Conservation (phyloP, 129 eudicot genomes). For the Scalesia atractyloides region DNA sequence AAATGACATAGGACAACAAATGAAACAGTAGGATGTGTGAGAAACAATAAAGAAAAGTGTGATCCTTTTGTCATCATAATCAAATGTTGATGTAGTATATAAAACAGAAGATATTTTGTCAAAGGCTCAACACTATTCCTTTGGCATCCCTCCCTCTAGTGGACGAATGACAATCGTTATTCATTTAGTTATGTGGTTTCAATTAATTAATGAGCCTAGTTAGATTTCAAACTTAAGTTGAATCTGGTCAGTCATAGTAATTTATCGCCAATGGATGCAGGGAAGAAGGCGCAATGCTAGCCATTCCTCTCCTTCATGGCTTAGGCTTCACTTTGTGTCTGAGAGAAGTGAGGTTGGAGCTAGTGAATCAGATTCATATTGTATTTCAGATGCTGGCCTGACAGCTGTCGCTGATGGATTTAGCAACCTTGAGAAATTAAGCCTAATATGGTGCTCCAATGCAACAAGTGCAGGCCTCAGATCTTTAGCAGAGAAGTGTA, state of each 20-base stretch:
- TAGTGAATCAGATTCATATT: constrained; percentile 55
- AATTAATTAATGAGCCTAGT: not conserved
- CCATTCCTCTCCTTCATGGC: constrained; percentile 42
- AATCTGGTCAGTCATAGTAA: constrained; percentile 11
- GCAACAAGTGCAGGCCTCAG: constrained; percentile 73
- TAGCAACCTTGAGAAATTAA: constrained; percentile 69
- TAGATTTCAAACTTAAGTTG: not conserved
- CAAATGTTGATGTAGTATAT: not conserved
- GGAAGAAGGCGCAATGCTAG: constrained; percentile 65
- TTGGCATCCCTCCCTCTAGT: not conserved
- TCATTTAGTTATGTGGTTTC: too few relatives aligned
- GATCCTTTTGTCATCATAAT: not conserved
- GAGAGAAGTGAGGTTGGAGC: constrained; percentile 50
- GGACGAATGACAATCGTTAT: too few relatives aligned
- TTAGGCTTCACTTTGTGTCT: constrained; percentile 47
- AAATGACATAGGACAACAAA: not conserved
- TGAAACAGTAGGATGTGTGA: not conserved
- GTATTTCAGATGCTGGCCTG: constrained; percentile 82
- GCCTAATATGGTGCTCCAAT: constrained; percentile 95
- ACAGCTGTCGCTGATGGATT: constrained; percentile 75
- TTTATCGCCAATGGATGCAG: constrained; percentile 42
- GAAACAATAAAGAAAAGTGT: constrained; percentile 2
- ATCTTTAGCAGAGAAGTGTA: constrained; percentile 83
- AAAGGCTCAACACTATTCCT: not conserved
- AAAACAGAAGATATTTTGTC: not conserved